Conservation (phyloP, 1,139 yeast genomes). For the Blastobotrys ciferrii region DNA sequence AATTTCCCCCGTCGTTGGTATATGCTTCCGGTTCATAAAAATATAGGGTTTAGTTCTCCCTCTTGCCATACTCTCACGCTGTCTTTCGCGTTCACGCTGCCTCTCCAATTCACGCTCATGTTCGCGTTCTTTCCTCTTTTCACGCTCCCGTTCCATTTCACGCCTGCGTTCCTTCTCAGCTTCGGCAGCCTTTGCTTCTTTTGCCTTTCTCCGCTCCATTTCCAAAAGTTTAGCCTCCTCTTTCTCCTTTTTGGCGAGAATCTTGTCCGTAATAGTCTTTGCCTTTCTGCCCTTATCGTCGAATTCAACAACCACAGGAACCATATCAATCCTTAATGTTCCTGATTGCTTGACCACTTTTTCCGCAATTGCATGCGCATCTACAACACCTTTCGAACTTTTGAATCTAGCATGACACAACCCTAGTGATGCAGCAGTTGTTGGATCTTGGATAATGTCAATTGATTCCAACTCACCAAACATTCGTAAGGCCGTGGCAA, state of each 20-base stretch:
- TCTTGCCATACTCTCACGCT: conserved; percentile 11
- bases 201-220: not conserved
- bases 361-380: conserved; percentile 51
- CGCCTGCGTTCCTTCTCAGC: conserved; percentile 8
- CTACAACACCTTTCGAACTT: conserved; percentile 47
- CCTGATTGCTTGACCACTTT: conserved; percentile 35
- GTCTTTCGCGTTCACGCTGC: conserved; percentile 10
- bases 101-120: conserved; percentile 5
- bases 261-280: conserved; percentile 27
- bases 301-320: conserved; percentile 23
- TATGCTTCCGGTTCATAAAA: conserved; percentile 52
- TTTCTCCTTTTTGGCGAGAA: conserved; percentile 23
- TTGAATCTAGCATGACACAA: conserved; percentile 63
- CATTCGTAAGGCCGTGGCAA: conserved; percentile 53
- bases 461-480: conserved; percentile 63
- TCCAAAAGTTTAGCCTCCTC: conserved; percentile 10
- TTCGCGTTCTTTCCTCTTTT: not conserved
- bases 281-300: conserved; percentile 36
- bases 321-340: not conserved
- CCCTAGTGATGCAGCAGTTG: conserved; percentile 78
- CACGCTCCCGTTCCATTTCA: conserved; percentile 13
- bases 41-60: conserved; percentile 50
- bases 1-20: conserved; percentile 44
- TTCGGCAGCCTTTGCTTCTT: conserved; percentile 1
- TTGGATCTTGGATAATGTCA: conserved; percentile 65